phyloP scores from a whole-genome alignment of 345 rosid genomes.

The Aquilaria sinensis region DNA sequence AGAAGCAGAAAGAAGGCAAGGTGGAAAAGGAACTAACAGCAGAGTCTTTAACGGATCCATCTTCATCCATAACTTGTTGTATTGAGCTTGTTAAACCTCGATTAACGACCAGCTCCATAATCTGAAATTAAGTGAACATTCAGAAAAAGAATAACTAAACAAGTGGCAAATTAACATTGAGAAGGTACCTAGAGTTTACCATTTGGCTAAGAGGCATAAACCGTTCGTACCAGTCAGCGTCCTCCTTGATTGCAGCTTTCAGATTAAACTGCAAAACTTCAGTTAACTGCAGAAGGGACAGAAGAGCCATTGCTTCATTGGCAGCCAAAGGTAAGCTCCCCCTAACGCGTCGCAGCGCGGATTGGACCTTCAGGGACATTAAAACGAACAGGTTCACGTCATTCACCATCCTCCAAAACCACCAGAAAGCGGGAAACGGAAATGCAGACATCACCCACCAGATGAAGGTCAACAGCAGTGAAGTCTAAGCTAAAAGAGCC shows the following conservation, averaged over 20 bases:
- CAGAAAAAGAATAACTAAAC: conserved; percentile 3
- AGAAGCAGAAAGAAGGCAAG: neutral
- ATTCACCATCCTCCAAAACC: neutral
- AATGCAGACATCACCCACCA: conserved; percentile 25
- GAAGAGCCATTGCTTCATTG: conserved; percentile 61
- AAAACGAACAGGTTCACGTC: conserved; percentile 4
- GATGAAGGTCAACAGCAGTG: conserved; percentile 36
- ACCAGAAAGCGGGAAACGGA: neutral
- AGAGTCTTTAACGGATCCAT: conserved; percentile 79
- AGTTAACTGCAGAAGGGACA: conserved; percentile 46
- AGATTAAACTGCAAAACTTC: conserved; percentile 60
- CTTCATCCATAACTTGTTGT: conserved; percentile 62
- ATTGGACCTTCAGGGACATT: conserved; percentile 40
- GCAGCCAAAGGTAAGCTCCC: conserved; percentile 41
- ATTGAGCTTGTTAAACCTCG: conserved; percentile 49
- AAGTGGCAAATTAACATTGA: neutral
- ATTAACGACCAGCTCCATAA: conserved; percentile 47
- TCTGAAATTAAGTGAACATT: conserved; percentile 29
- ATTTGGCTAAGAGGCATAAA: conserved; percentile 71
- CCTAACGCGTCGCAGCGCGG: conserved; percentile 38
- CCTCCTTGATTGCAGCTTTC: conserved; percentile 63
- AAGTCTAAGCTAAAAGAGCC: conserved; percentile 66
- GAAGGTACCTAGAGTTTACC: conserved; percentile 33
- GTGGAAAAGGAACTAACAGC: conserved; percentile 49
- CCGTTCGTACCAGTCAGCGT: conserved; percentile 53